These are phyloP conservation scores for Cardiospermum halicacabum DNA, from an alignment of 345 rosid genomes.

Conservation along the genomic window DNA sequence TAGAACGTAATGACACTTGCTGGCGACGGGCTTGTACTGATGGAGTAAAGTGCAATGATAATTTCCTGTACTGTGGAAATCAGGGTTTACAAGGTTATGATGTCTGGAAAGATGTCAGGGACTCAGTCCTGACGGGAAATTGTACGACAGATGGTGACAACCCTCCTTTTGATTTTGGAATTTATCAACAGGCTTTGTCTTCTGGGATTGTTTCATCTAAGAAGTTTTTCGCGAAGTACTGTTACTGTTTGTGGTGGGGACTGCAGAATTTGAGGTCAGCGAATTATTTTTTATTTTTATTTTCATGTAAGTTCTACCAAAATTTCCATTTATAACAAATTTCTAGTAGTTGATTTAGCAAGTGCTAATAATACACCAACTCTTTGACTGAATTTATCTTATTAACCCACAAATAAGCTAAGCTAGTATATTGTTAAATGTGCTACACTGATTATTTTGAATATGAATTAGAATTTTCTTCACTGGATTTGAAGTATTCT, in stretches of 20 bases:
- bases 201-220: slow-evolving; percentile 70
- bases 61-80: slow-evolving; percentile 77
- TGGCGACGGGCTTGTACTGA: slow-evolving; percentile 53
- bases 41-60: slow-evolving; percentile 27
- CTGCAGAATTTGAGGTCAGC: slow-evolving; percentile 88
- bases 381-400: too few species aligned
- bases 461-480: not conserved
- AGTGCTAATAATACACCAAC: too few species aligned
- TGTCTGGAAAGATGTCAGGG: slow-evolving; percentile 38
- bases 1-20: slow-evolving; percentile 76
- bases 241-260: slow-evolving; percentile 99
- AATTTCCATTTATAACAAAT: not conserved
- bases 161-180: slow-evolving; percentile 72
- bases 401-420: not conserved
- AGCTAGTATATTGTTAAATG: not conserved
- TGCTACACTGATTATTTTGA: not conserved
- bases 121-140: slow-evolving; percentile 18
- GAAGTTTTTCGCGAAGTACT: slow-evolving; percentile 72
- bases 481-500: not conserved
- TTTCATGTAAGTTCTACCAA: not conserved
- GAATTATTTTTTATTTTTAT: too few species aligned
- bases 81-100: slow-evolving; percentile 38
- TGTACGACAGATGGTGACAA: slow-evolving; percentile 37
- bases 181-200: slow-evolving; percentile 57
- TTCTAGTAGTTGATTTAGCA: too few species aligned